Evolutionary conservation across 2,329 filamentous ascomycete genomes (phyloP).

Genomic region (Apiospora saccharicola): DNA sequence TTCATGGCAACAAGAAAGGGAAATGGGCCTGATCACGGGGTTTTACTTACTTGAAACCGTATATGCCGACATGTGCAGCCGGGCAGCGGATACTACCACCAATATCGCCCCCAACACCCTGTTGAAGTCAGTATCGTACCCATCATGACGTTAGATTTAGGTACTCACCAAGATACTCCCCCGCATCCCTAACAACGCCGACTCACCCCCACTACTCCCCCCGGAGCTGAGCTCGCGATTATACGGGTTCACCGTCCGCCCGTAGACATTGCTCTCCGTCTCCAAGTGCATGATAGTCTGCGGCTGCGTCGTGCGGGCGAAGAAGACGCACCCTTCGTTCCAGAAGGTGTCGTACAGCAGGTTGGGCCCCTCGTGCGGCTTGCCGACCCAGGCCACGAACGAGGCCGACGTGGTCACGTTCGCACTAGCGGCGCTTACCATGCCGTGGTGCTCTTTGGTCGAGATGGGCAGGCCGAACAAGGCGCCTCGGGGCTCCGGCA

Average conservation of each 20-base stretch:
- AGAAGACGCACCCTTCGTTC: constrained; percentile 39
- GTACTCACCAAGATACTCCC: constrained; percentile 27
- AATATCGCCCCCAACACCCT: constrained; percentile 27
- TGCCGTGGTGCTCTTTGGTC: constrained; percentile 46
- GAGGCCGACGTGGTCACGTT: constrained; percentile 33
- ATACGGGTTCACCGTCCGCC: constrained; percentile 25
- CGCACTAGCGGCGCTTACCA: no score
- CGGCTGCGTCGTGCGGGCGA: constrained; percentile 22
- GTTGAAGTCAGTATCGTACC: not conserved
- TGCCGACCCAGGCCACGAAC: constrained; percentile 27
- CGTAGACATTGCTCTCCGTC: constrained; percentile 26
- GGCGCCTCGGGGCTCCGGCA: constrained; percentile 42
- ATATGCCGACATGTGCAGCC: constrained; percentile 36
- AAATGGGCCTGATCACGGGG: no score
- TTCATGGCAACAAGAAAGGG: not conserved
- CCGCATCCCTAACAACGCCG: constrained; percentile 25
- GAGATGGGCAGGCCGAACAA: constrained; percentile 47
- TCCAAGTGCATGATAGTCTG: constrained; percentile 27
- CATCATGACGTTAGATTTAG: not conserved
- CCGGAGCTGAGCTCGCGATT: constrained; percentile 24
- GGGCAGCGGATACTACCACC: constrained; percentile 27
- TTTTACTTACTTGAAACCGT: constrained; percentile 42
- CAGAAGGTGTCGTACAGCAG: constrained; percentile 37
- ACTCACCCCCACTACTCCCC: constrained; percentile 24
- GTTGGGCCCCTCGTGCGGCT: constrained; percentile 25